phyloP scores from a whole-genome alignment of 768 basidiomycete species.

The Panaeolus cyanescens region DNA sequence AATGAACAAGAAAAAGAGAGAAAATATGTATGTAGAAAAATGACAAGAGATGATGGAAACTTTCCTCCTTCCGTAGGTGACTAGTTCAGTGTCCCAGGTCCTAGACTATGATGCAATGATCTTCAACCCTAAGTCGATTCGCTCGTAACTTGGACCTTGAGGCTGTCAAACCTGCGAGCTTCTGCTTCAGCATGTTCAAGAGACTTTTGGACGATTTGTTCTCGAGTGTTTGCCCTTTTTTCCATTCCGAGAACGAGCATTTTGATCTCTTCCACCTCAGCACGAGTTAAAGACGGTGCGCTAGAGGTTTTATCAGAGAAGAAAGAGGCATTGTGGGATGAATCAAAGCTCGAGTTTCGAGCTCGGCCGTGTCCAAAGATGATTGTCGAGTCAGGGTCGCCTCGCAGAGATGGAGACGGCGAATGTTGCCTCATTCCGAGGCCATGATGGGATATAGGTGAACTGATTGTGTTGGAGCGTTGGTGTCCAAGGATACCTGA shows the following conservation, averaged over 20 bases:
- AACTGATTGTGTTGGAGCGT: slow-evolving; percentile 35
- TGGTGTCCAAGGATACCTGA: slow-evolving; percentile 20
- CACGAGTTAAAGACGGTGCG: background rate
- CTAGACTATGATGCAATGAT: background rate
- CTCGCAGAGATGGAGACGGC: slow-evolving; percentile 20
- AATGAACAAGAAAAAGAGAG: background rate
- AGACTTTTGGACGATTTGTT: slow-evolving; percentile 61
- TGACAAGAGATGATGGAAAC: background rate
- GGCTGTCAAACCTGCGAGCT: slow-evolving; percentile 49
- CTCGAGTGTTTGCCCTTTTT: slow-evolving; percentile 62
- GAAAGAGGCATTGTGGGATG: slow-evolving; percentile 3
- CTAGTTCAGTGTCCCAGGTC: background rate
- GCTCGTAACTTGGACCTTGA: background rate
- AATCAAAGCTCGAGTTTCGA: slow-evolving; percentile 6
- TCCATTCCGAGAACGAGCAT: slow-evolving; percentile 77
- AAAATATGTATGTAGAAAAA: background rate
- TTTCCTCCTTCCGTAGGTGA: background rate
- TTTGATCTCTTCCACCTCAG: slow-evolving; percentile 65
- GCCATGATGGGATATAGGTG: slow-evolving; percentile 18
- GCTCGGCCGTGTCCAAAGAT: slow-evolving; percentile 9
- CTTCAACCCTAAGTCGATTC: background rate
- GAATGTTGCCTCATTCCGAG: slow-evolving; percentile 13
- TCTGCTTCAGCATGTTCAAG: slow-evolving; percentile 64
- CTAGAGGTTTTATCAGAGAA: background rate
- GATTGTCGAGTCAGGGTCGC: slow-evolving; percentile 3